Conservation (phyloP, 202 grass and related monocot genomes). For the Schoenoplectus triqueter region DNA sequence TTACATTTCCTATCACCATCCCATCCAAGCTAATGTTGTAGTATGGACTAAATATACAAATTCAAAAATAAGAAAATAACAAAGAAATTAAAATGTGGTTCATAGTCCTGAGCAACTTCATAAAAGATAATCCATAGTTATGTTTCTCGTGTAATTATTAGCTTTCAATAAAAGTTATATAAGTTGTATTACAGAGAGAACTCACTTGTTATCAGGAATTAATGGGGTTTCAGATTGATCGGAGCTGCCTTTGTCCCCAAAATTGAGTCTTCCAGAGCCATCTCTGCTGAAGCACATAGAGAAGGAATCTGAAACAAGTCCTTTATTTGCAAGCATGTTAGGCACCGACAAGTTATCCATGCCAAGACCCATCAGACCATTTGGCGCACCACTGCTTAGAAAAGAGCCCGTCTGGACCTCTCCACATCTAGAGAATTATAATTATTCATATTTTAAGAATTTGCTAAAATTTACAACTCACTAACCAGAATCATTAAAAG, state of each 20-base stretch:
- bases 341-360: conserved; percentile 53
- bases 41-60: conserved; percentile 39
- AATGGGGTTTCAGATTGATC: conserved; percentile 61
- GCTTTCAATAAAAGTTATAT: background rate
- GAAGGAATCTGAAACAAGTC: conserved; percentile 64
- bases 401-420: conserved; percentile 56
- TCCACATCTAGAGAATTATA: conserved; percentile 44
- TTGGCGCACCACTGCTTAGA: conserved; percentile 24
- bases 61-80: background rate
- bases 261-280: conserved; percentile 60
- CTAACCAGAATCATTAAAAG: background rate
- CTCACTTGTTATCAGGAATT: conserved; percentile 37
- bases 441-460: background rate
- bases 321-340: conserved; percentile 38
- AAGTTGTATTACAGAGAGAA: background rate
- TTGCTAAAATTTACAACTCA: background rate
- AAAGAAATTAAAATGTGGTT: too few species aligned
- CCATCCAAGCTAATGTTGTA: conserved; percentile 68
- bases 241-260: conserved; percentile 53
- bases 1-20: conserved; percentile 35
- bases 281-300: conserved; percentile 71
- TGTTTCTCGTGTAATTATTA: background rate
- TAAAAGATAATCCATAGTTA: too few species aligned
- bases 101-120: too few species aligned
- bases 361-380: conserved; percentile 64